Base-by-base conservation (phyloP, 2,329 filamentous ascomycete species). In the Pseudopyrenochaeta lycopersici region DNA sequence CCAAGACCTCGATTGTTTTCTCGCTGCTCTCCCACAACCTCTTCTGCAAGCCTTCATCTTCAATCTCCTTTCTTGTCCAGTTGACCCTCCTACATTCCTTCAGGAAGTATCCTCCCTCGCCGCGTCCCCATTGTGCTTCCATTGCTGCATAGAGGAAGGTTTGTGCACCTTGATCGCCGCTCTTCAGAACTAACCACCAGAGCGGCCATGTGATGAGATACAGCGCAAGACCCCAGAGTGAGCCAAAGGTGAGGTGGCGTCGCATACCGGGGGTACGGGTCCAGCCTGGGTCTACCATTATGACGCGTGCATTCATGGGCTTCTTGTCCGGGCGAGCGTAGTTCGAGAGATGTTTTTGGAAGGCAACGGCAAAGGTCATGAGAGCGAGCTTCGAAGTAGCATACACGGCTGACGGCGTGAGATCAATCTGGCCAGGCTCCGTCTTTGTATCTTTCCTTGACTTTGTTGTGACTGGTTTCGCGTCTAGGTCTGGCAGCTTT, bases 161-260 rank as follows among this genome's bases (percentile, higher is more conserved):
- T 77, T 99, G 93, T 0, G 94, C 91, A 2, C 91, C 95, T 77
- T 90, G 88, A 46, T 88, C 78, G 0, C 92, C 85, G 30, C 90
- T 93, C 76, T 99, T 98, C 47, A 99, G 81, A 1, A 97, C 75
- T 18, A 99, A 76, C 91, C 94, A 98, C 74, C 90, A 91, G 0
- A 96, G 62, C 1, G 90, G 83, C 82, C 94, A 99, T 30, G 87
- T 85, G 10, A 89, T 39, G 7, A 97, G 74, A 75, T 99, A 99
- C 15, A 91, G 43, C 0, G 88, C 74, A 17, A 99, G 80, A 0
- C 93, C 93, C 83, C 87, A 88, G 0, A 99, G 80, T 2, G 90
- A 91, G 6, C 95, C 95, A 29, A 91, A 84, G 0, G 91, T 92
- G 23, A 99, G 80, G 89, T 92, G 98, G 52, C 92, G 85, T 39